Base-by-base conservation (phyloP, 2,329 filamentous ascomycete species). In the Ophiobolus disseminans region DNA sequence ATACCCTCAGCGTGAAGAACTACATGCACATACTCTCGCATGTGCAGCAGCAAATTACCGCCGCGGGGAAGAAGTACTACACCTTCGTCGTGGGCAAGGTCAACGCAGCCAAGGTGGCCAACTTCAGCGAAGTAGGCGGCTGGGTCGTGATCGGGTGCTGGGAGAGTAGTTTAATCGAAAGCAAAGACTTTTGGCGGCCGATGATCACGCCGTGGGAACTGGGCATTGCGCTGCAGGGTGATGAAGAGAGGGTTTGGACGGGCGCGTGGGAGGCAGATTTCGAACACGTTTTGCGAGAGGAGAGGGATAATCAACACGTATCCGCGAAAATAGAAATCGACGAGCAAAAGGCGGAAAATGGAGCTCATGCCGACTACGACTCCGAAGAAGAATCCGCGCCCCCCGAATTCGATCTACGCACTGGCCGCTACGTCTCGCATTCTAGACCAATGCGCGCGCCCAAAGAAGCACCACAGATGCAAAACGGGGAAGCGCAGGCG, bases 61-160 rank as follows among this genome's bases (percentile, higher is more conserved):
- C 80, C 0, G 89, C 90, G 0, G 92, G 91, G 9, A 97, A 97
- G 78, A 99, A 97, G 77, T 89, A 85, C 70, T 99, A 99, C 72
- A 90, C 93, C 1, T 90, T 99, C 38, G 94, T 99, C 2, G 94
- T 99, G 0, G 94, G 94, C 50, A 97, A 97, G 72, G 80, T 99
- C 20, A 99, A 97, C 67, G 87, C 92, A 0, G 93, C 92, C 28
- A 99, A 99, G 73, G 81, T 99, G 17, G 94, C 94, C 39, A 99
- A 99, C 73, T 99, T 99, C 75, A 85, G 88, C 48, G 94, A 99
- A 73, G 85, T 99, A 4, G 93, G 91, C 34, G 93, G 91, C 13
- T 99, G 94, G 94, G 91, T 97, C 0, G 91, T 97, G 0, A 90
- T 99, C 8, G 93, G 94, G 2, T 99, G 94, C 74, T 99, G 94